Percentiles rank a stretch among this genome's conserved stretches.
phyloP scores from a whole-genome alignment of 305 asterid species.

The Striga hermonthica region DNA sequence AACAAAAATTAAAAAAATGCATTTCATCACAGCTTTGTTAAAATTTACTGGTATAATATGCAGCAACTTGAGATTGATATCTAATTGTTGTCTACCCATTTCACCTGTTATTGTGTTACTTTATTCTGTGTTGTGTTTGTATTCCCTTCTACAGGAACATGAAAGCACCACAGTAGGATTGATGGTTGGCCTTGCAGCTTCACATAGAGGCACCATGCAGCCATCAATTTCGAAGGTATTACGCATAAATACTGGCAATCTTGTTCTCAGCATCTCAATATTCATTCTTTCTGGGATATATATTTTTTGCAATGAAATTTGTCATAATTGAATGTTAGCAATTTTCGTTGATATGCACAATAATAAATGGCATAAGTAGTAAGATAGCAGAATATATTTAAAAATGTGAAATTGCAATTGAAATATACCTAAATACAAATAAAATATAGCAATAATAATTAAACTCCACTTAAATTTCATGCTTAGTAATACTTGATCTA shows the following conservation, averaged over 20 bases:
- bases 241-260: conserved; percentile 27
- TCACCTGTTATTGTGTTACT: conserved; percentile 16
- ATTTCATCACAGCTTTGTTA: not conserved
- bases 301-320: not conserved
- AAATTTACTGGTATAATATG: conserved; percentile 1
- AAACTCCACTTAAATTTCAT: no score
- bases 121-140: conserved; percentile 14
- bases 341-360: not conserved
- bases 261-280: conserved; percentile 20
- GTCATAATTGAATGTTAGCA: not conserved
- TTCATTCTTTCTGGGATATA: conserved; percentile 7
- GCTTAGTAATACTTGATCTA: no score
- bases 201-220: conserved; percentile 93
- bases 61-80: conserved; percentile 19
- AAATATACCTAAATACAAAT: not conserved
- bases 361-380: not conserved
- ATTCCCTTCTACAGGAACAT: conserved; percentile 60
- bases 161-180: conserved; percentile 92
- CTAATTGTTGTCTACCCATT: conserved; percentile 20
- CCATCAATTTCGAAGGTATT: conserved; percentile 92
- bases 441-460: no score
- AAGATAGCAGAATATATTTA: not conserved
- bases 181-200: conserved; percentile 98
- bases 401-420: not conserved
- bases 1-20: conserved; percentile 1